phyloP scores from a whole-genome alignment of 1,139 yeast genomes.

The Fermentozyma sake region DNA sequence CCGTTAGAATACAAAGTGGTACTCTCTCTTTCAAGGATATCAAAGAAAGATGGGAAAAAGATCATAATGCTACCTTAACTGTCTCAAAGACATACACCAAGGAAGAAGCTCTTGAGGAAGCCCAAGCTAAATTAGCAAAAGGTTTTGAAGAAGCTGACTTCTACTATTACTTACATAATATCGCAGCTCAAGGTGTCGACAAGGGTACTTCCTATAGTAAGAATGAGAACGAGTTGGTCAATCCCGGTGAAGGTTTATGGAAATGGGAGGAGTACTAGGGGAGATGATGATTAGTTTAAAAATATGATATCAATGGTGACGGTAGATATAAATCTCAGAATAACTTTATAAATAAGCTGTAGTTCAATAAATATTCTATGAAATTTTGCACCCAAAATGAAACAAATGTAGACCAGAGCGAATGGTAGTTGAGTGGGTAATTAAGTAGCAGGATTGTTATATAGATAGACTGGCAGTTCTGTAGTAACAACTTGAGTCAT shows the following conservation, averaged over 20 bases:
- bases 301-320: too few species aligned
- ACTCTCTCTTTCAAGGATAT: conserved; percentile 33
- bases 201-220: conserved; percentile 27
- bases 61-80: conserved; percentile 31
- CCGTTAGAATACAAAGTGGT: conserved; percentile 42
- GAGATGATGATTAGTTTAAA: too few species aligned
- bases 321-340: too few species aligned
- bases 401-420: too few species aligned
- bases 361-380: too few species aligned
- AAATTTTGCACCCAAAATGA: too few species aligned
- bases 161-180: conserved; percentile 27
- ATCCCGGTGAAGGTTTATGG: conserved; percentile 51
- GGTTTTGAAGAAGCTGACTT: conserved; percentile 26
- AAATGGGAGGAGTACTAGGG: too few species aligned
- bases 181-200: conserved; percentile 32
- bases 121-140: conserved; percentile 21
- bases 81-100: conserved; percentile 20
- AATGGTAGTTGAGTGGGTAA: too few species aligned
- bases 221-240: conserved; percentile 47
- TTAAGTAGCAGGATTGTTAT: too few species aligned
- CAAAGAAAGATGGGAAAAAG: conserved; percentile 36
- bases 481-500: too few species aligned
- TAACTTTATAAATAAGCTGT: too few species aligned
- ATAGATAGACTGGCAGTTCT: too few species aligned
- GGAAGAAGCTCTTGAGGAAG: conserved; percentile 28